A percentile compares a stretch with the other conserved stretches of the same genome.
phyloP scores from a whole-genome alignment of 192 early-diverging fungal species.

The Phlyctochytrium planicorne region DNA sequence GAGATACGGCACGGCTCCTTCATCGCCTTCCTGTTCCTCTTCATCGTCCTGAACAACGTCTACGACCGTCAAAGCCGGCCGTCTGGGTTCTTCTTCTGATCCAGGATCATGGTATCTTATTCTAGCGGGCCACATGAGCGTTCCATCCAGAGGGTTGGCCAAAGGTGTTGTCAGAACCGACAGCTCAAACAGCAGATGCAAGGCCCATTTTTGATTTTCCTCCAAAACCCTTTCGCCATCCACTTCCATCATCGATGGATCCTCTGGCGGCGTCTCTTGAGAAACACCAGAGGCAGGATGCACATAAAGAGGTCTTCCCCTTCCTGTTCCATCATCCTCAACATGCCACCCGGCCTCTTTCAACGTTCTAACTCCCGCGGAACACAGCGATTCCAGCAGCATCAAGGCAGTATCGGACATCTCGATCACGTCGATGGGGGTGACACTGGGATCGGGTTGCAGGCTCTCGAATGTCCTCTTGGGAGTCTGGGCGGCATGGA shows the following conservation, averaged over 20 bases:
- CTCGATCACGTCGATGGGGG: slow-evolving; percentile 18
- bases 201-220: slow-evolving; percentile 20
- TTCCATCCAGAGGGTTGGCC: slow-evolving; percentile 28
- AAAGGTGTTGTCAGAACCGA: slow-evolving; percentile 23
- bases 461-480: slow-evolving; percentile 9
- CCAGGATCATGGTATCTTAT: slow-evolving; percentile 27
- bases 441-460: slow-evolving; percentile 15
- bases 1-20: slow-evolving; percentile 8
- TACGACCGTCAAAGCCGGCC: slow-evolving; percentile 23
- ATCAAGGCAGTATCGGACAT: slow-evolving; percentile 26
- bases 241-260: background rate
- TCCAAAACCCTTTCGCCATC: slow-evolving; percentile 1
- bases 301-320: slow-evolving; percentile 21
- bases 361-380: slow-evolving; percentile 6
- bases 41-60: slow-evolving; percentile 32
- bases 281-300: slow-evolving; percentile 24
- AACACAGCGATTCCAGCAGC: slow-evolving; percentile 14
- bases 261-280: slow-evolving; percentile 21
- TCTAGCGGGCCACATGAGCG: slow-evolving; percentile 25
- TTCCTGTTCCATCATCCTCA: slow-evolving; percentile 28
- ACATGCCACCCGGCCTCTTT: slow-evolving; percentile 25
- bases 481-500: slow-evolving; percentile 28
- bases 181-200: slow-evolving; percentile 27
- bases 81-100: slow-evolving; percentile 8
- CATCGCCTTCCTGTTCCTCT: slow-evolving; percentile 24